These are phyloP conservation scores for Chlorella sorokiniana DNA, from an alignment of 139 green algal species.

Conservation along the genomic window DNA sequence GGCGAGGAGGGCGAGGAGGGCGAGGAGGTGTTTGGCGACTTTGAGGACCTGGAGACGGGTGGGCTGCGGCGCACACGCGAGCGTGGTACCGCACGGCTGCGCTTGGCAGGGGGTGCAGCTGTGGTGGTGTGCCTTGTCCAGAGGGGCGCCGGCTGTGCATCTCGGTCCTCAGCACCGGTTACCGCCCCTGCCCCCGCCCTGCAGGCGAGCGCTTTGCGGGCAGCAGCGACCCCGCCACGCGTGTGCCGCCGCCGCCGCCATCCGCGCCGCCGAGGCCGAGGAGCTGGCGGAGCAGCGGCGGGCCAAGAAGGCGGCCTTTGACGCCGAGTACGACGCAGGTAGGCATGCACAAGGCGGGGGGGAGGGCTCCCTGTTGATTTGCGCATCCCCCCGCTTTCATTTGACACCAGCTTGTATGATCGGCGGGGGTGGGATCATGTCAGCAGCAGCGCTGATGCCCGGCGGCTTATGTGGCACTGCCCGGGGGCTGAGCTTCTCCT, in stretches of 20 bases:
- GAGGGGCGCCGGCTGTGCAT: background rate
- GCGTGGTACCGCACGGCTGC: too few relatives aligned
- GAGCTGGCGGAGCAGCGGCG: conserved; percentile 61
- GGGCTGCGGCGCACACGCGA: background rate
- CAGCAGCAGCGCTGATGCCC: too few relatives aligned
- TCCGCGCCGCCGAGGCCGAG: conserved; percentile 49
- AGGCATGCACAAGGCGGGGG: background rate
- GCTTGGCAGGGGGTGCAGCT: too few relatives aligned
- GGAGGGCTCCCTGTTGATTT: background rate
- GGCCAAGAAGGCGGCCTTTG: conserved; percentile 85
- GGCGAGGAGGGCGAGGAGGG: conserved; percentile 54
- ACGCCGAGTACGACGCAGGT: conserved; percentile 69
- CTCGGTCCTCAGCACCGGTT: too few relatives aligned
- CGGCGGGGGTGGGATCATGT: too few relatives aligned
- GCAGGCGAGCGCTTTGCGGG: conserved; percentile 48
- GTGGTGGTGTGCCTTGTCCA: background rate
- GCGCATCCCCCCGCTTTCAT: too few relatives aligned
- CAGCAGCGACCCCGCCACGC: conserved; percentile 56
- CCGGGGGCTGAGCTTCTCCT: background rate
- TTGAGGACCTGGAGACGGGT: conserved; percentile 95
- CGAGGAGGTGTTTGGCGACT: conserved; percentile 66
- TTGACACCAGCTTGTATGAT: too few relatives aligned
- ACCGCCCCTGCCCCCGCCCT: too few relatives aligned
- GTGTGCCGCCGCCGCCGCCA: conserved; percentile 53
- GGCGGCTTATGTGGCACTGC: background rate